These are phyloP conservation scores for Coemansia sp. DNA, from an alignment of 192 early-diverging fungal genomes.

Conservation along the genomic window DNA sequence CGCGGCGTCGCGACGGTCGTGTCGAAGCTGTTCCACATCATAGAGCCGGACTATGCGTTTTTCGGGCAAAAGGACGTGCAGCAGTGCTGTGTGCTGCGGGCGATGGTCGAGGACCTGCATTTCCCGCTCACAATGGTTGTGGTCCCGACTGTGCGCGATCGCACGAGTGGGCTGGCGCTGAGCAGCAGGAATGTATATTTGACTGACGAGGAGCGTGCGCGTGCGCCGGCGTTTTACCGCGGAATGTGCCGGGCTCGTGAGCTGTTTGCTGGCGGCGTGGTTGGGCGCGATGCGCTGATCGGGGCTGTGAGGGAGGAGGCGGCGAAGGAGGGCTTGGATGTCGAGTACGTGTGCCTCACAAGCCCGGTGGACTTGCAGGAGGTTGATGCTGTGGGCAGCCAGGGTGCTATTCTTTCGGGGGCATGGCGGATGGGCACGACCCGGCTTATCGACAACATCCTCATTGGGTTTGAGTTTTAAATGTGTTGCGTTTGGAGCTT, in stretches of 20 bases:
- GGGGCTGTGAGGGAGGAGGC: constrained; percentile 40
- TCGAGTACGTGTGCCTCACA: constrained; percentile 87
- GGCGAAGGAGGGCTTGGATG: constrained; percentile 50
- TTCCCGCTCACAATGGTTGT: constrained; percentile 74
- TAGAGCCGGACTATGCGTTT: constrained; percentile 75
- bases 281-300: constrained; percentile 49
- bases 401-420: constrained; percentile 76
- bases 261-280: constrained; percentile 44
- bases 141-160: constrained; percentile 71
- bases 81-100: constrained; percentile 79
- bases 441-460: constrained; percentile 90
- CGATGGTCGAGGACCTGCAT: constrained; percentile 83
- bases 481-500: too few species aligned
- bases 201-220: constrained; percentile 61
- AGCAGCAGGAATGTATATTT: constrained; percentile 89
- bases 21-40: constrained; percentile 88
- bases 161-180: constrained; percentile 80
- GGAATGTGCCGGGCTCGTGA: constrained; percentile 58
- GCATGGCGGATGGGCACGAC: constrained; percentile 86
- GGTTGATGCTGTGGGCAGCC: constrained; percentile 44
- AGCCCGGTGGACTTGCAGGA: constrained; percentile 68
- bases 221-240: constrained; percentile 72
- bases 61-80: constrained; percentile 99
- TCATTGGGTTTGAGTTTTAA: constrained; percentile 61
- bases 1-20: constrained; percentile 96